Evolutionary conservation across 2,329 filamentous ascomycete species (phyloP), one percentile per base, ranked within the genome.

Genomic region (Aspergillus pseudoviridinutans): DNA sequence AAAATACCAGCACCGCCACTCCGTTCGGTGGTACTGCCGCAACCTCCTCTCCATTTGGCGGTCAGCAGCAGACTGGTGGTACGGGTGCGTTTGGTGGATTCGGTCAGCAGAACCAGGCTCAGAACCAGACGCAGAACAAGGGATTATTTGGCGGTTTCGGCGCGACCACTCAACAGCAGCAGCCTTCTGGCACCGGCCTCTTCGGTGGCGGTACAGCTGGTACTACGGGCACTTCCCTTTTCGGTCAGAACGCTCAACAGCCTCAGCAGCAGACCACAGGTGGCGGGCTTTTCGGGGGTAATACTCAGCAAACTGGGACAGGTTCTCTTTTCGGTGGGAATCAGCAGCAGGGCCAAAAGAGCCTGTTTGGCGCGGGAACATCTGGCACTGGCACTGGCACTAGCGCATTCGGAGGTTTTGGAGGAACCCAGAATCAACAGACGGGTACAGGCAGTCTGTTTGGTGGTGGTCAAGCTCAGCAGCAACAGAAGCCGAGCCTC

Each of bases 401-500:
- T 12, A 61, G 69, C 51, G 58, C 64, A 10, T 75, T 76, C 57
- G 69, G 68, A 51, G 70, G 68, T 5, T 80, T 82, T 58, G 78
- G 77, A 22, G 72, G 72, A 59, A 73, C 68, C 24, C 78, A 80
- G 60, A 74, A 69, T 66, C 73, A 76, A 67, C 64, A 73, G 58
- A 68, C 78, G 35, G 67, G 68, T 38, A 67, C 70, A 46, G 68
- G 70, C 32, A 71, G 78, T 28, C 64, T 82, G 28, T 82, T 82
- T 59, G 76, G 76, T 29, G 64, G 63, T 47, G 64, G 64, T 67
- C 70, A 80, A 63, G 76, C 73, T 49, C 82, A 84, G 64, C 79
- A 78, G 66, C 79, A 82, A 63, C 77, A 80, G 55, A 85, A 84
- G 64, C 80, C 84, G 3, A 76, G 79, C n/a, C 65, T 86, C 14